A percentile compares a stretch with the other conserved stretches of the same genome.
phyloP scores from a whole-genome alignment of 805 yeast species.

The Candida methanosorbosa region DNA sequence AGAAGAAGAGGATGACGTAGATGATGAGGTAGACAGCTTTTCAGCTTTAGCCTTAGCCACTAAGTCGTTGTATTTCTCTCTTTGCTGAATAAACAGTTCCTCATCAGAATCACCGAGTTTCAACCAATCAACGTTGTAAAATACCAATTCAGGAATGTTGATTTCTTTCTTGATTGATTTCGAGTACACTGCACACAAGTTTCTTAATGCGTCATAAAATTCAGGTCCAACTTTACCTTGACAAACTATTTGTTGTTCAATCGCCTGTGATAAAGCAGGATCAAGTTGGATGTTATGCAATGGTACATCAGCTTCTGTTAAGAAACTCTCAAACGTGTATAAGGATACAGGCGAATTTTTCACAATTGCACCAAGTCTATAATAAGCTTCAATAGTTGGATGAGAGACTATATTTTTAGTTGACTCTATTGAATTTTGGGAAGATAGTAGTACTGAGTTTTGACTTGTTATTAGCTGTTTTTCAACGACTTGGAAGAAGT shows the following conservation, averaged over 20 bases:
- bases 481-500: constrained; percentile 19
- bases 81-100: too few species aligned
- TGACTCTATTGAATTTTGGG: neutral
- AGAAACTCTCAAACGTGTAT: constrained; percentile 48
- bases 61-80: too few species aligned
- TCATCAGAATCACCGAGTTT: too few species aligned
- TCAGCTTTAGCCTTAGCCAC: too few species aligned
- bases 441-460: neutral
- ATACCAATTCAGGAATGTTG: constrained; percentile 46
- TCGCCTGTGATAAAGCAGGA: constrained; percentile 30
- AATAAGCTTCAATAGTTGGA: constrained; percentile 46
- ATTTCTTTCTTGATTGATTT: constrained; percentile 33
- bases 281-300: constrained; percentile 29
- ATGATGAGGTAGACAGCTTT: too few species aligned
- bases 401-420: constrained; percentile 16
- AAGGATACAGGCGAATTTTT: constrained; percentile 47
- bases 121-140: constrained; percentile 63
- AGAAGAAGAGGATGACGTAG: too few species aligned
- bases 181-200: constrained; percentile 40
- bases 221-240: constrained; percentile 46
- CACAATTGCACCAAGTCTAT: constrained; percentile 38
- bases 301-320: constrained; percentile 46
- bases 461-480: constrained; percentile 2
- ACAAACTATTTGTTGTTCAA: constrained; percentile 56
- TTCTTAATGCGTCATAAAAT: constrained; percentile 27